Conservation (phyloP, 73 alveolate genomes). For the Paramecium primaurelia region DNA sequence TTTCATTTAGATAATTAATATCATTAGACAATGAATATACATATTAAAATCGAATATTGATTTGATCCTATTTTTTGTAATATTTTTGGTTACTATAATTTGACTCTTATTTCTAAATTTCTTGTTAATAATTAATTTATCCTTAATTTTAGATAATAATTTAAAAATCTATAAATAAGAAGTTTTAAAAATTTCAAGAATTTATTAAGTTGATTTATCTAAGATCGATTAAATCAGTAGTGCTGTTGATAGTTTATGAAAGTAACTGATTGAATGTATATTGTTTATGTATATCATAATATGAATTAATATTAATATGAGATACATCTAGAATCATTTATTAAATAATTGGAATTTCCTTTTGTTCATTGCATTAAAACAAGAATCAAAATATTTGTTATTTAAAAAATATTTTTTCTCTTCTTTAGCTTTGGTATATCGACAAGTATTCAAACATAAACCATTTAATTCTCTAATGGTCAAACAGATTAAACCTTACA, state of each 20-base stretch:
- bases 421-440: neutral
- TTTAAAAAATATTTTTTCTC: neutral
- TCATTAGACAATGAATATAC: neutral
- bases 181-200: neutral
- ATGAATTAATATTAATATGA: neutral
- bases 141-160: neutral
- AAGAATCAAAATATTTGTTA: neutral
- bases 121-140: neutral
- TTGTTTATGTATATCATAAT: neutral
- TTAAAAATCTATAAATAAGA: neutral
- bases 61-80: neutral
- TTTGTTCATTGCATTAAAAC: neutral
- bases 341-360: neutral
- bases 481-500: neutral
- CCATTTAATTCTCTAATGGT: constrained; percentile 3
- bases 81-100: neutral
- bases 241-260: neutral
- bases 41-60: neutral
- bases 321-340: neutral
- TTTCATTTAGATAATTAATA: neutral
- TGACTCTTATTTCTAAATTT: neutral
- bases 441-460: neutral
- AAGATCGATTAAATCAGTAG: neutral
- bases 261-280: neutral
- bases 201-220: neutral